Evolutionary conservation across 768 basidiomycete species (phyloP), one percentile per base, ranked within the genome.

Genomic region (Chalciporus sphaerocephalus): DNA sequence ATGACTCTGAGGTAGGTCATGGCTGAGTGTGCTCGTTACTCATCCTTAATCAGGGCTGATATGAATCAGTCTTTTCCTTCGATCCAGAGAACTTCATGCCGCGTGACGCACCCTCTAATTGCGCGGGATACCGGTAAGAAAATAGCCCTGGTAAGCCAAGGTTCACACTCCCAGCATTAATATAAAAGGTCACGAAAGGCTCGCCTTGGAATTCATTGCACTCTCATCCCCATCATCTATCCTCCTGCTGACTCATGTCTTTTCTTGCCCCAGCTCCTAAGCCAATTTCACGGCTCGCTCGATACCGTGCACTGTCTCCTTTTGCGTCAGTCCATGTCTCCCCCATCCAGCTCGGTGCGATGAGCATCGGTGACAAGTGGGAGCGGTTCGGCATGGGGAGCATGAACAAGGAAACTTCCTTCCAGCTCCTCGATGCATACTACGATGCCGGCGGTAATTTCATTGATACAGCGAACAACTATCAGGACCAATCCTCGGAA

Each of bases 401-500:
- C 0, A 73, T 75, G 69, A 51, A 61, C 54, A 76, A 75, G 54
- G 66, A 70, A 27, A 42, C 53, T 13, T 62, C 69, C 10, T 75
- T 76, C 65, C 66, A 73, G 58, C 64, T 78, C 15, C 60, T 78
- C 0, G 75, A 78, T 41, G 65, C 70, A 0, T 75, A 57, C 48
- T 68, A 55, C 37, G 68, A 74, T n/a, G 60, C 62, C 0, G 75
- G 75, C 2, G 75, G 76, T 1, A 76, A 76, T 53, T 72, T 74
- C 37, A 73, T 76, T 46, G 74, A 75, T 38, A 75, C 74, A 0
- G 72, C 76, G 3, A 75, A 72, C 47, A 60, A 55, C 54, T 77
- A 76, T 44, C 78, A 83, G 51, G 72, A 79, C 46, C 80, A 75
- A 48, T 56, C 70, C n/a, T 79, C 77, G 4, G 81, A 86, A 56